Base-by-base conservation (phyloP, 371 early-diverging fungal genomes). In the Mortierella sp. region DNA sequence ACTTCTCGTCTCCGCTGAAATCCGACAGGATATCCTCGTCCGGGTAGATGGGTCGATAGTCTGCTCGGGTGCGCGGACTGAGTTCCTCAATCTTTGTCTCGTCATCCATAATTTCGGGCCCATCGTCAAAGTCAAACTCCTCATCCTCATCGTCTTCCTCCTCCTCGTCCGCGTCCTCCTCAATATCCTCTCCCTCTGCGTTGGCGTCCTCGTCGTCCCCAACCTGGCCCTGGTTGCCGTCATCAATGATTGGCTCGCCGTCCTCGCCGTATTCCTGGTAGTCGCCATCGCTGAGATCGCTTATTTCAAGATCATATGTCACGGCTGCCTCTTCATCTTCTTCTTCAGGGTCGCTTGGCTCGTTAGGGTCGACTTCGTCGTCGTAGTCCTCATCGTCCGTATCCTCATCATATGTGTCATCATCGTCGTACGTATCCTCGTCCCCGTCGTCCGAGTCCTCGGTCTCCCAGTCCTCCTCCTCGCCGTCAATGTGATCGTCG, bases 1-100 rank as follows among this genome's bases (percentile, higher is more conserved):
- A 83, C 41, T 83, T 78, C 41, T 83, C 83, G 31, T 83, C 83
- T 0, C 83, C 83, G 64, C 83, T 83, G 64, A 83, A 83, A 9
- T 83, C 83, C 5, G 83, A 83, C 77, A 66, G 52, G 64, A 67
- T 39, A 52, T 74, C 72, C 19, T 81, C 77, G n/a, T 74, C 75
- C 19, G n/a, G 22, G 26, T 66, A 19, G 61, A 34, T 41, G 3
- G 72, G 53, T 3, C 71, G 71, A 40, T 68, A 40, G 50, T 70
- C 64, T 10, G 83, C 83, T 11, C 83, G 78, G 4, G 44, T 13
- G 1, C 34, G 16, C 2, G 72, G 66, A 1, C 61, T 72, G 19
- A 83, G 47, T 1, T 11, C 22, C 64, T 83, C 83, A 40, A 83
- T 61, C 66, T 78, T 63, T 44, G 9, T 1, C 5, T 50, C 72